These are phyloP conservation scores for Astrephomene gubernaculifera DNA, from an alignment of 139 green algal species.

Conservation along the genomic window DNA sequence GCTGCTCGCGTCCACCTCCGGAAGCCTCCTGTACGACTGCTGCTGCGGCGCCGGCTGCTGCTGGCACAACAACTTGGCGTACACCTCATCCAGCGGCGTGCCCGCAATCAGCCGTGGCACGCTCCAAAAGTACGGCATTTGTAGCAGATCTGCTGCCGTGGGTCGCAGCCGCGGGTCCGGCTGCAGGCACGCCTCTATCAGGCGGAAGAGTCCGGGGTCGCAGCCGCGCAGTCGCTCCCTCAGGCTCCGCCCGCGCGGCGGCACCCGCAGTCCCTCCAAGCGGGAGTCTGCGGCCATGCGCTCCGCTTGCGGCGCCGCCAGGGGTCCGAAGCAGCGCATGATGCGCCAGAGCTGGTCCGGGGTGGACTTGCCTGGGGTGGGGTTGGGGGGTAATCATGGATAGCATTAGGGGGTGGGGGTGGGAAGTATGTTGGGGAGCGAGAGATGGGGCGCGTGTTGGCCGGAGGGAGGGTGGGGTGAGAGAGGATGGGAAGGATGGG, in stretches of 20 bases:
- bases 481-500: too few species aligned
- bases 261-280: neutral
- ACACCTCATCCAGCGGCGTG: neutral
- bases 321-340: slow-evolving; percentile 63
- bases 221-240: neutral
- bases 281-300: slow-evolving; percentile 35
- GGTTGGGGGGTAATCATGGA: neutral
- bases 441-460: too few species aligned
- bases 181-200: slow-evolving; percentile 31
- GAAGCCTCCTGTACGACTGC: too few species aligned
- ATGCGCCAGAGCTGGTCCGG: slow-evolving; percentile 83
- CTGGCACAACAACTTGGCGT: neutral
- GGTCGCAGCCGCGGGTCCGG: neutral
- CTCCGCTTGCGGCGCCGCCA: slow-evolving; percentile 51
- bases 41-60: neutral
- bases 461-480: too few species aligned
- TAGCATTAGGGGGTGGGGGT: neutral
- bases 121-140: slow-evolving; percentile 17
- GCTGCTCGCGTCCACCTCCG: too few species aligned
- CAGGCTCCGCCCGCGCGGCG: neutral
- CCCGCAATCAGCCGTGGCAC: slow-evolving; percentile 16
- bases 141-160: slow-evolving; percentile 27
- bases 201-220: slow-evolving; percentile 2
- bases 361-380: slow-evolving; percentile 60
- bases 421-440: neutral